phyloP scores from a whole-genome alignment of 768 basidiomycete species.

The Auriculariales sp. region DNA sequence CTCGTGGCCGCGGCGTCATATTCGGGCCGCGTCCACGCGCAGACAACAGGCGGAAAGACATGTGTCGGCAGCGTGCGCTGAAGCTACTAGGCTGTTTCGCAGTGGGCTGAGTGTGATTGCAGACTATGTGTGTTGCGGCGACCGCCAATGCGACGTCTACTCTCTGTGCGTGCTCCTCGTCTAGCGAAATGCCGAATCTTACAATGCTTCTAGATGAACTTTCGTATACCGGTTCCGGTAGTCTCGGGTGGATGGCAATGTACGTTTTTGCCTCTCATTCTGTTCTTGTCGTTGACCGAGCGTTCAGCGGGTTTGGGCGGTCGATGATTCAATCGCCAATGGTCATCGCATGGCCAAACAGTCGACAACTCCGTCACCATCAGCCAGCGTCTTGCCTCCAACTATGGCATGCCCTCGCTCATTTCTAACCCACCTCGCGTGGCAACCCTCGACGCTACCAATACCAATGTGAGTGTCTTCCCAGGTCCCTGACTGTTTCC shows the following conservation, averaged over 20 bases:
- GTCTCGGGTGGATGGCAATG: conserved; percentile 50
- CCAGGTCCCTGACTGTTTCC: no score
- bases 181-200: background rate
- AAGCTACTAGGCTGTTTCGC: background rate
- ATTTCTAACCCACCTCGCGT: conserved; percentile 35
- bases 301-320: conserved; percentile 40
- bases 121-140: conserved; percentile 36
- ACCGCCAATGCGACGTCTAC: conserved; percentile 30
- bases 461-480: background rate
- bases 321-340: conserved; percentile 44
- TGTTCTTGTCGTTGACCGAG: background rate
- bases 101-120: background rate
- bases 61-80: background rate
- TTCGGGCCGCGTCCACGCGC: no score
- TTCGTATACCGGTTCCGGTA: conserved; percentile 24
- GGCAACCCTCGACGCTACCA: conserved; percentile 23
- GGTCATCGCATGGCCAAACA: conserved; percentile 63
- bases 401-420: conserved; percentile 41
- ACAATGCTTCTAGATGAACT: conserved; percentile 26
- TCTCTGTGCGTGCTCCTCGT: conserved; percentile 20
- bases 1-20: no score
- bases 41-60: background rate
- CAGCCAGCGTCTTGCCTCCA: conserved; percentile 44
- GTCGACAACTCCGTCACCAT: conserved; percentile 46
- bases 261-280: conserved; percentile 8